Evolutionary conservation across 306 rosid genomes (phyloP).

Genomic region (Acmispon strigosus): DNA sequence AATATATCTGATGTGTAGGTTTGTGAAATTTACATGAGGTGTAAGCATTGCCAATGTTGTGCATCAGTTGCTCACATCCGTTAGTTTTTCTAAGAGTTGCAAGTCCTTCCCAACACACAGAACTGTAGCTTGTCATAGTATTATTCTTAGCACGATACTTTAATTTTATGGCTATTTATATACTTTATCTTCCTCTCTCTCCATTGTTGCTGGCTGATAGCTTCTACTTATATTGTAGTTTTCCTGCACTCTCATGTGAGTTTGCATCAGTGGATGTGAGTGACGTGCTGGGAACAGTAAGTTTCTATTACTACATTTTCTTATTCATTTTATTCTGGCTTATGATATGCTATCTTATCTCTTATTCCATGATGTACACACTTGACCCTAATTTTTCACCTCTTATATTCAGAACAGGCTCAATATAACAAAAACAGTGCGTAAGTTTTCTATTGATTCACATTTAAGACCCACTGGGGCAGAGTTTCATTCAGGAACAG

Average conservation of each 20-base stretch:
- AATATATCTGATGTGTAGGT: neutral
- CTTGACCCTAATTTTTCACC: constrained; percentile 27
- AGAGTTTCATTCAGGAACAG: constrained; percentile 79
- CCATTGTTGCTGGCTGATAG: constrained; percentile 21
- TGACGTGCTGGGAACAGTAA: constrained; percentile 96
- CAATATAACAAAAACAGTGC: constrained; percentile 88
- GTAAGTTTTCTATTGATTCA: constrained; percentile 76
- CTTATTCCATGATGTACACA: constrained; percentile 1
- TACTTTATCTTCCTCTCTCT: constrained; percentile 4
- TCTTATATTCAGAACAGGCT: constrained; percentile 79
- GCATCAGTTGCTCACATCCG: neutral
- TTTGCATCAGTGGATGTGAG: constrained; percentile 90
- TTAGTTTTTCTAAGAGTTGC: neutral
- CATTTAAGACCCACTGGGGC: constrained; percentile 69
- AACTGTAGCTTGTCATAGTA: constrained; percentile 1
- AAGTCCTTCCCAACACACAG: neutral
- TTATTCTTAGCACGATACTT: neutral
- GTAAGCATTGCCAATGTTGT: neutral
- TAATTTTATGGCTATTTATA: neutral
- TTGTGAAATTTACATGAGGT: constrained; percentile 6
- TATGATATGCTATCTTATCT: constrained; percentile 7
- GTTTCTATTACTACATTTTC: constrained; percentile 40
- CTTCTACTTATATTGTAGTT: constrained; percentile 49
- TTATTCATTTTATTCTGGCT: constrained; percentile 6
- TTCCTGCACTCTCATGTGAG: constrained; percentile 92